Percentiles rank a stretch among this genome's conserved stretches.
phyloP scores from a whole-genome alignment of 345 rosid species.

The Eucalyptus sp. region DNA sequence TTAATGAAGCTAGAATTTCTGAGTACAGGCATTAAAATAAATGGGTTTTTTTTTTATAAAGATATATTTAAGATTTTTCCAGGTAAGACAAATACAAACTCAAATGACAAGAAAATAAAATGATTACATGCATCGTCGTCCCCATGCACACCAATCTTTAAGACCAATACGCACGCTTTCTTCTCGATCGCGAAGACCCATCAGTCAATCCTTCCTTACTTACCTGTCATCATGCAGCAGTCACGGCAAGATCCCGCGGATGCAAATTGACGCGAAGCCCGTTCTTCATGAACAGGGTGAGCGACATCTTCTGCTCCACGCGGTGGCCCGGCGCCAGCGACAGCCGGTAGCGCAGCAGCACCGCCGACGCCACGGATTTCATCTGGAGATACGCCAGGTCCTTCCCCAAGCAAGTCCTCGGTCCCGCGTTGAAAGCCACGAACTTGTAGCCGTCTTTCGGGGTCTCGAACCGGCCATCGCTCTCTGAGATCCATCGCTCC shows the following conservation, averaged over 20 bases:
- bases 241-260: constrained; percentile 34
- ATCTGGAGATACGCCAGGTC: constrained; percentile 87
- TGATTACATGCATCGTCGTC: background rate
- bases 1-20: background rate
- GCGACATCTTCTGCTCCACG: constrained; percentile 92
- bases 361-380: constrained; percentile 85
- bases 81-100: background rate
- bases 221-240: background rate
- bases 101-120: background rate
- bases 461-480: constrained; percentile 43
- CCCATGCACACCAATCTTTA: background rate
- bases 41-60: background rate
- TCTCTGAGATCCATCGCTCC: constrained; percentile 64
- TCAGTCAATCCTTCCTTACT: background rate
- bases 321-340: constrained; percentile 63
- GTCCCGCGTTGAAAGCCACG: constrained; percentile 87
- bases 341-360: constrained; percentile 68
- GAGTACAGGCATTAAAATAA: background rate
- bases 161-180: background rate
- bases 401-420: constrained; percentile 87
- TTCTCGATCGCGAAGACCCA: background rate
- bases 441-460: constrained; percentile 83
- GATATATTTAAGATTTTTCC: background rate
- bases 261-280: constrained; percentile 69
- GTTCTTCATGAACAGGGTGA: constrained; percentile 82